Percentiles rank a stretch among this genome's conserved stretches.
Evolutionary conservation across 108 stramenopile species (phyloP).

Genomic region (Cyclotella distinguenda): DNA sequence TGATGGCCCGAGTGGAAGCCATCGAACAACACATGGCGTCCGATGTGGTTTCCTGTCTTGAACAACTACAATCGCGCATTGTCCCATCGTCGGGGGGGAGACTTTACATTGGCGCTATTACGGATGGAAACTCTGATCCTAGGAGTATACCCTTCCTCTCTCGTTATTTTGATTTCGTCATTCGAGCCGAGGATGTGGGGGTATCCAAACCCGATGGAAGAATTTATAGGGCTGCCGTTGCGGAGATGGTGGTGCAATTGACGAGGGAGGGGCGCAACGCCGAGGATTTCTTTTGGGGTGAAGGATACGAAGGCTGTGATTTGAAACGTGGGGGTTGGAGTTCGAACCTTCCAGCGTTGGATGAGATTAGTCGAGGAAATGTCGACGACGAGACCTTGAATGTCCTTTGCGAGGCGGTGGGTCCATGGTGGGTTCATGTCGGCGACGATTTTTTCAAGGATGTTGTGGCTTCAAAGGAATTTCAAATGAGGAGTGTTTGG

Average conservation of each 20-base stretch:
- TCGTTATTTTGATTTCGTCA: slow-evolving; percentile 69
- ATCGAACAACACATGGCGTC: slow-evolving; percentile 61
- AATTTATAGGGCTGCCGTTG: slow-evolving; percentile 66
- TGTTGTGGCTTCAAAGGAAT: slow-evolving; percentile 75
- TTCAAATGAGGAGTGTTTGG: slow-evolving; percentile 84
- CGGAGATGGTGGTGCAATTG: slow-evolving; percentile 22
- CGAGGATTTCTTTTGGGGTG: slow-evolving; percentile 39
- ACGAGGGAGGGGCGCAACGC: slow-evolving; percentile 24
- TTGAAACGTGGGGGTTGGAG: too few species aligned
- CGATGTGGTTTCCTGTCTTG: slow-evolving; percentile 44
- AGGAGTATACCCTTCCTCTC: slow-evolving; percentile 36
- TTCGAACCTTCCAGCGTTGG: neutral
- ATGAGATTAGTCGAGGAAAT: slow-evolving; percentile 33
- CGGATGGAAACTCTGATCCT: slow-evolving; percentile 88
- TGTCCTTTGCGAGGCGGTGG: slow-evolving; percentile 49
- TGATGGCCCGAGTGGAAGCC: slow-evolving; percentile 61
- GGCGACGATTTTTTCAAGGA: slow-evolving; percentile 89
- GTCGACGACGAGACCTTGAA: slow-evolving; percentile 20
- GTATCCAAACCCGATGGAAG: slow-evolving; percentile 73
- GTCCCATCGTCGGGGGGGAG: slow-evolving; percentile 20
- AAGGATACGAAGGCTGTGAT: neutral
- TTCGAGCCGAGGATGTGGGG: slow-evolving; percentile 81
- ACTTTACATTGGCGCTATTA: slow-evolving; percentile 79
- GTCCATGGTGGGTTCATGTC: slow-evolving; percentile 86
- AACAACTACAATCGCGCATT: slow-evolving; percentile 27